phyloP scores from a whole-genome alignment of 148 eudicot genomes.

The Spergularia marina region DNA sequence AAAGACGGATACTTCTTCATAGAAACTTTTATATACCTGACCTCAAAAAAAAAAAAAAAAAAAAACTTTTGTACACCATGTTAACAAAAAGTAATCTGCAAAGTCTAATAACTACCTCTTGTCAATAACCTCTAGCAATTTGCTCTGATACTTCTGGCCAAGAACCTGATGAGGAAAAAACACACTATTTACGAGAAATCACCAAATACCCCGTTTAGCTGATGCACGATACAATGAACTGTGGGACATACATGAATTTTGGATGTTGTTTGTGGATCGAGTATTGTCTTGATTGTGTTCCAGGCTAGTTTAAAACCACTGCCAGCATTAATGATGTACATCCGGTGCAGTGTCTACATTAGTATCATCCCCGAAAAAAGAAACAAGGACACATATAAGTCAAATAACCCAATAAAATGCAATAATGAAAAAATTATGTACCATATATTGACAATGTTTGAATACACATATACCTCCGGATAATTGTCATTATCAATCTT shows the following conservation, averaged over 20 bases:
- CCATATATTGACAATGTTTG: neutral
- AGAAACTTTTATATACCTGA: too few relatives aligned
- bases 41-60: too few relatives aligned
- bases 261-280: conserved; percentile 75
- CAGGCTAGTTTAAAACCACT: conserved; percentile 70
- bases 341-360: conserved; percentile 68
- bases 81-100: neutral
- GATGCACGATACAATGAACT: neutral
- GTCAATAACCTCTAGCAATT: conserved; percentile 77
- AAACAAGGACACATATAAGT: neutral
- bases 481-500: conserved; percentile 84
- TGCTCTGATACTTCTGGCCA: conserved; percentile 66
- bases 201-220: neutral
- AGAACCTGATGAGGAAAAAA: conserved; percentile 54
- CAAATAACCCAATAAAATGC: neutral
- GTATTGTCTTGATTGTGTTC: conserved; percentile 58
- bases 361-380: neutral
- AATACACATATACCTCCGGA: conserved; percentile 62
- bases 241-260: conserved; percentile 66
- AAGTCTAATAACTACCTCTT: conserved; percentile 40
- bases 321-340: conserved; percentile 90
- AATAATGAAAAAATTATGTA: neutral
- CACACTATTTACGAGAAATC: neutral
- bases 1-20: neutral
- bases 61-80: neutral